Base-by-base conservation (phyloP, 1,139 yeast genomes). In the Sugiyamaella pinicola region DNA sequence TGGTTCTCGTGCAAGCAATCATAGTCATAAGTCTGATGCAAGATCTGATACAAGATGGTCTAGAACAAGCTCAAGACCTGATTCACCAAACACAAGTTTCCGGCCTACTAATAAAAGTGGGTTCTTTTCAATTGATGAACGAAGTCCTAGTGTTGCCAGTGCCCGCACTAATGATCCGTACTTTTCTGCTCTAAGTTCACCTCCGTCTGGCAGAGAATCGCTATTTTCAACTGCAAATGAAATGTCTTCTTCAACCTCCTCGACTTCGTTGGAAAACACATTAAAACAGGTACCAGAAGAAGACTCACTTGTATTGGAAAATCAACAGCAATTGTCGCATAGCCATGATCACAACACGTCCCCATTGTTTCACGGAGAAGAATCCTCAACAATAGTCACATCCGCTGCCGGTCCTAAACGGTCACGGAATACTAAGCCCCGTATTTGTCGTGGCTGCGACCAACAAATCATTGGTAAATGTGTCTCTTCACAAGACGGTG, bases 401-500 rank as follows among this genome's bases (percentile, higher is more conserved):
- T n/a, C n/a, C n/a, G n/a, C n/a, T n/a, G n/a, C n/a, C n/a, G n/a
- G n/a, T n/a, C n/a, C n/a, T 21, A 53, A 39, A 41, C 53, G 39
- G 31, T 49, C 42, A 15, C 45, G 50, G 22, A 47, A 22, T 42
- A 12, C 38, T 2, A 41, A 49, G 24, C 51, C 52, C 49, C 54
- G 61, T 50, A 45, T 60, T 13, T 72, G 76, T 61, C 68, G 76
- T 6, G 77, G 75, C 9, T 91, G 99, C 73, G 65, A 69, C 8
- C 61, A 68, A 26, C 70, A 66, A 19, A 80, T 84, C 38, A 65
- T 58, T 48, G 84, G 74, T 41, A 81, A 74, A 73, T 80, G 78
- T 56, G 81, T 93, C n/a, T 85, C 83, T 67, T 88, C 96, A 40
- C 83, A 81, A 59, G 89, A 88, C 49, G 85, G 86, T 19, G 91